A percentile compares a stretch with the other conserved stretches of the same genome.
These are phyloP conservation scores for Pseudonitzschia delicatissima DNA, from an alignment of 108 stramenopile genomes.

Conservation along the genomic window DNA sequence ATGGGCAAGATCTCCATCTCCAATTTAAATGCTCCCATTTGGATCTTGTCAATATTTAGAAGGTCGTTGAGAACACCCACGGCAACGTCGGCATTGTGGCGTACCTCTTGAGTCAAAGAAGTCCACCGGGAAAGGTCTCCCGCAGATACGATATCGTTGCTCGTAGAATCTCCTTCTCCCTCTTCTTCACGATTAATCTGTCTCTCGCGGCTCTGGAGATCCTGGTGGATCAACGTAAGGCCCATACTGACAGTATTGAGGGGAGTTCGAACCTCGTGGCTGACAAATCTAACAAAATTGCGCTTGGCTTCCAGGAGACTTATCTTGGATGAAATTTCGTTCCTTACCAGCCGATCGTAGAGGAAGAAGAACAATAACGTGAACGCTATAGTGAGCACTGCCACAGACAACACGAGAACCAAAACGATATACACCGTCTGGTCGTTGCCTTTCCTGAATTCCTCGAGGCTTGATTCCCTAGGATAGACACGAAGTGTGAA, in stretches of 20 bases:
- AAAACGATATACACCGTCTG: too few species aligned
- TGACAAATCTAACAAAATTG: slow-evolving; percentile 46
- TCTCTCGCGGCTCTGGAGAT: slow-evolving; percentile 10
- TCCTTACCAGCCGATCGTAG: slow-evolving; percentile 48
- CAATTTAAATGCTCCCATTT: slow-evolving; percentile 25
- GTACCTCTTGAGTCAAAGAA: slow-evolving; percentile 18
- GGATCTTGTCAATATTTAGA: slow-evolving; percentile 44
- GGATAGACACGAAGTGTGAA: slow-evolving; percentile 49
- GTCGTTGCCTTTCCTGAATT: too few species aligned
- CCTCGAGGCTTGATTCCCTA: slow-evolving; percentile 29
- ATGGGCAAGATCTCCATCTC: slow-evolving; percentile 17
- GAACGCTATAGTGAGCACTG: too few species aligned
- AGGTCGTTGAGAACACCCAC: slow-evolving; percentile 37
- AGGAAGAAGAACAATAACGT: slow-evolving; percentile 52
- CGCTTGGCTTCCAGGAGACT: slow-evolving; percentile 43
- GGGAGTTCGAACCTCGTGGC: slow-evolving; percentile 52
- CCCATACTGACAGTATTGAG: slow-evolving; percentile 52
- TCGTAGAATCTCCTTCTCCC: neutral
- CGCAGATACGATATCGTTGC: neutral
- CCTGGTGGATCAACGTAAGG: slow-evolving; percentile 33
- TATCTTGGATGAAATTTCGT: slow-evolving; percentile 39
- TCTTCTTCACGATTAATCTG: too few species aligned
- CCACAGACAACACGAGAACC: too few species aligned
- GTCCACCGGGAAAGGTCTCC: neutral
- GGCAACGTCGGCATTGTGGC: slow-evolving; percentile 24